phyloP scores from a whole-genome alignment of 2,329 filamentous ascomycete genomes.

The Aureobasidium sp. region DNA sequence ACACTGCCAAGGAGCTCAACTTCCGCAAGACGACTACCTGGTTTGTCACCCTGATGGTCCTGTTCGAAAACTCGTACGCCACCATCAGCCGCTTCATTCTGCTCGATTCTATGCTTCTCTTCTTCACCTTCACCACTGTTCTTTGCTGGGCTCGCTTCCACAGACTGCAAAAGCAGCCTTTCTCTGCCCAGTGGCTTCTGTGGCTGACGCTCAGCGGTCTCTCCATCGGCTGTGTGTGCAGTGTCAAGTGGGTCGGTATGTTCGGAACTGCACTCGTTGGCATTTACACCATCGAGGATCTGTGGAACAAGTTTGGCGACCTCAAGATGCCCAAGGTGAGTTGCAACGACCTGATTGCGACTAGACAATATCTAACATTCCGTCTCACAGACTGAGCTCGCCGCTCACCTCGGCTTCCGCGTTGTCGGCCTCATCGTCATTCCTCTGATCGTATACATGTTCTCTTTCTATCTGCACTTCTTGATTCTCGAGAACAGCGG shows the following conservation, averaged over 20 bases:
- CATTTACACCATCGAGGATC: constrained; percentile 88
- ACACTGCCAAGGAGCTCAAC: constrained; percentile 83
- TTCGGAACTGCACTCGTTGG: constrained; percentile 94
- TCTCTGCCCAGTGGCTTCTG: constrained; percentile 84
- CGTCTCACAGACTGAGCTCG: constrained; percentile 51
- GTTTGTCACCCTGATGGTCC: constrained; percentile 92
- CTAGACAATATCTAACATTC: not conserved
- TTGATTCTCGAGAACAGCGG: constrained; percentile 87
- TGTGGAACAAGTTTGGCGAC: constrained; percentile 98
- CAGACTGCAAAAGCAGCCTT: constrained; percentile 74
- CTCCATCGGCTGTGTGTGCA: constrained; percentile 96
- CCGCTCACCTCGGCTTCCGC: constrained; percentile 70
- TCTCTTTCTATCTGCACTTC: constrained; percentile 94
- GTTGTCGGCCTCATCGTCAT: constrained; percentile 82
- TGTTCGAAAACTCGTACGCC: constrained; percentile 98
- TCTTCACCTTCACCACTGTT: constrained; percentile 95
- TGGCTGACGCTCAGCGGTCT: constrained; percentile 92
- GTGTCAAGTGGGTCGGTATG: constrained; percentile 95
- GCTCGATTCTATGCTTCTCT: constrained; percentile 96
- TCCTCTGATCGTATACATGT: constrained; percentile 84
- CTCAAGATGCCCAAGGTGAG: constrained; percentile 77
- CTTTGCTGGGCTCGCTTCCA: constrained; percentile 98
- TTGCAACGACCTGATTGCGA: constrained; percentile 16
- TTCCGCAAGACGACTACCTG: constrained; percentile 82
- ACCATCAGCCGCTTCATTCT: constrained; percentile 98